phyloP scores from a whole-genome alignment of 257 asterid species.

The Ophiorrhiza pumila region DNA sequence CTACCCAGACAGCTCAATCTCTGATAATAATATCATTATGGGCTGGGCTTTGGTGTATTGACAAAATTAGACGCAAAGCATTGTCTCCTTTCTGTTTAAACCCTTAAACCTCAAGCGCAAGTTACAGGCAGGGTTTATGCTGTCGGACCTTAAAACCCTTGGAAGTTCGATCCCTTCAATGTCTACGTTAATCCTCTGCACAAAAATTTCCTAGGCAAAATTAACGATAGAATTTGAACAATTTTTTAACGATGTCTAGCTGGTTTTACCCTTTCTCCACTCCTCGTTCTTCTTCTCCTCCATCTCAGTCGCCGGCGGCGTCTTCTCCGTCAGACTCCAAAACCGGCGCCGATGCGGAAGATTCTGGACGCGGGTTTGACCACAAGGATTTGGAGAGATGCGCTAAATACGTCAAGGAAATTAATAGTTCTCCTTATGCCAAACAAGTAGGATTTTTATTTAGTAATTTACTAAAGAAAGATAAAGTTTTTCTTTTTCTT shows the following conservation, averaged over 20 bases:
- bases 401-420: conserved; percentile 81
- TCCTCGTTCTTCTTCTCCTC: conserved; percentile 31
- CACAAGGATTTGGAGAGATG: conserved; percentile 76
- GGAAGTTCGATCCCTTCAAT: background rate
- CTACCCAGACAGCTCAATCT: too few relatives aligned
- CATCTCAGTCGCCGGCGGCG: conserved; percentile 27
- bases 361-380: conserved; percentile 65
- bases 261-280: conserved; percentile 52
- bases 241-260: background rate
- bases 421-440: conserved; percentile 58
- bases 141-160: conserved; percentile 18
- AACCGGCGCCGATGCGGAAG: conserved; percentile 51
- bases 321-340: conserved; percentile 40
- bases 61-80: too few relatives aligned
- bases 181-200: background rate
- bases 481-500: background rate
- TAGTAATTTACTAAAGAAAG: background rate
- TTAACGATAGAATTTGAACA: background rate
- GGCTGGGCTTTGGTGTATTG: too few relatives aligned
- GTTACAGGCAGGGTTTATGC: conserved; percentile 36
- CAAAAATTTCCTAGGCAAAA: background rate
- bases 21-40: too few relatives aligned
- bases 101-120: conserved; percentile 14
- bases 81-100: background rate
- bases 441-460: conserved; percentile 37